Percentiles rank a stretch among this genome's conserved stretches.
phyloP scores from a whole-genome alignment of 257 asterid genomes.

The Echites panduratus region DNA sequence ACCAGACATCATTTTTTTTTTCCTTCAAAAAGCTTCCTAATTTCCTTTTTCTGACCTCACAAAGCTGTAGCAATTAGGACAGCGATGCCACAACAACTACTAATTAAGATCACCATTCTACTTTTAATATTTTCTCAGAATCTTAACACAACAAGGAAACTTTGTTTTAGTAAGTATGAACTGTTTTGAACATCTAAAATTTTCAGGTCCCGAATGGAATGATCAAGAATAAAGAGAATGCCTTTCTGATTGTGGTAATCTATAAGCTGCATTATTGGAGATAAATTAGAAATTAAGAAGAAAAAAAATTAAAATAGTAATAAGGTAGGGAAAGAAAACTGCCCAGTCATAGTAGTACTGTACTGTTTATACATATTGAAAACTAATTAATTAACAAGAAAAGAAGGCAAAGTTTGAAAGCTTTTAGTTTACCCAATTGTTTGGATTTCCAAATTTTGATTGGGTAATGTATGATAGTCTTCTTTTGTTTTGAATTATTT shows the following conservation, averaged over 20 bases:
- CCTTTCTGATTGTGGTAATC: background rate
- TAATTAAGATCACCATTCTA: background rate
- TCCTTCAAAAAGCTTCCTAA: background rate
- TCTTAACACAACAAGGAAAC: background rate
- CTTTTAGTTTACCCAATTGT: background rate
- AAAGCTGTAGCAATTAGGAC: too few species aligned
- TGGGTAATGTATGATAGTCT: background rate
- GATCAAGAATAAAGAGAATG: background rate
- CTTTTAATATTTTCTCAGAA: background rate
- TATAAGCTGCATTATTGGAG: too few species aligned
- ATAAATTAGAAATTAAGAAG: background rate
- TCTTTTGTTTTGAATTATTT: background rate
- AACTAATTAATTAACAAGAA: background rate
- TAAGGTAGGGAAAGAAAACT: background rate
- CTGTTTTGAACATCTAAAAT: background rate
- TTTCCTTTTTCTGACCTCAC: too few species aligned
- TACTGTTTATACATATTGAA: background rate
- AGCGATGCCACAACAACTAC: too few species aligned
- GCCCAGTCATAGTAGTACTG: too few species aligned
- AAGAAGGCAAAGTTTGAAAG: background rate
- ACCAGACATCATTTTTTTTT: background rate
- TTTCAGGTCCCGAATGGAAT: background rate
- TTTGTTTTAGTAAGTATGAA: background rate
- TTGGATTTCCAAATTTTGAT: background rate
- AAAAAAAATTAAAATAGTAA: background rate